Conservation (phyloP, 345 rosid genomes). For the Alliaria petiolata region DNA sequence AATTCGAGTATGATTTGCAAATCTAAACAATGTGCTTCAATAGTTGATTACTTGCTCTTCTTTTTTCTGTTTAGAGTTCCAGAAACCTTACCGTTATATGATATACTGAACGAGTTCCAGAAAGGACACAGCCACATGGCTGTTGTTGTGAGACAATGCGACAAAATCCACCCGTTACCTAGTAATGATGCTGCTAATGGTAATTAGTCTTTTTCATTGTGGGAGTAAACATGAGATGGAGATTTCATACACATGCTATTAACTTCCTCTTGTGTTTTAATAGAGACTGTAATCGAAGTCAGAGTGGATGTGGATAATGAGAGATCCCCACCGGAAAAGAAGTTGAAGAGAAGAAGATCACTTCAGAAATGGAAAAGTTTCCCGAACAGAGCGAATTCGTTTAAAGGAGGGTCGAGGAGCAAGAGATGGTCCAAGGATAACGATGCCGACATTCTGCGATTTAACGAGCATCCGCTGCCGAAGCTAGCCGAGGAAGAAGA, state of each 20-base stretch:
- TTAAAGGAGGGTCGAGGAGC: conserved; percentile 45
- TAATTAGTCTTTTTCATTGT: not conserved
- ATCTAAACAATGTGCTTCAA: not conserved
- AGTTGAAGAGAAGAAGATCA: conserved; percentile 47
- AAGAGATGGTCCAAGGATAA: conserved; percentile 68
- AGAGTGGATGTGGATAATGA: conserved; percentile 53
- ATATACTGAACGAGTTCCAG: conserved; percentile 88
- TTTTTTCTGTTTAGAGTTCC: conserved; percentile 44
- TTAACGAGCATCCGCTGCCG: conserved; percentile 54
- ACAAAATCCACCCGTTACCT: conserved; percentile 13
- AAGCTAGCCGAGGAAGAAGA: conserved; percentile 69
- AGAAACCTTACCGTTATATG: conserved; percentile 75
- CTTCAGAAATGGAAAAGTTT: conserved; percentile 76
- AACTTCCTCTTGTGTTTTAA: not conserved
- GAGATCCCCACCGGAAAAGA: conserved; percentile 35
- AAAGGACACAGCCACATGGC: conserved; percentile 99
- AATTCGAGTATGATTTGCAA: not conserved
- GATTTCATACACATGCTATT: not conserved
- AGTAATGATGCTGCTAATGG: conserved; percentile 1
- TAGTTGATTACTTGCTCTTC: too few species aligned
- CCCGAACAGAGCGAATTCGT: conserved; percentile 41
- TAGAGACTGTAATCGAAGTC: conserved; percentile 47
- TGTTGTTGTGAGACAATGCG: conserved; percentile 55
- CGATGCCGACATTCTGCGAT: conserved; percentile 54
- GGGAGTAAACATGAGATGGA: not conserved